These are phyloP conservation scores for Agaricus blazei DNA, from an alignment of 768 basidiomycete species.

Conservation along the genomic window DNA sequence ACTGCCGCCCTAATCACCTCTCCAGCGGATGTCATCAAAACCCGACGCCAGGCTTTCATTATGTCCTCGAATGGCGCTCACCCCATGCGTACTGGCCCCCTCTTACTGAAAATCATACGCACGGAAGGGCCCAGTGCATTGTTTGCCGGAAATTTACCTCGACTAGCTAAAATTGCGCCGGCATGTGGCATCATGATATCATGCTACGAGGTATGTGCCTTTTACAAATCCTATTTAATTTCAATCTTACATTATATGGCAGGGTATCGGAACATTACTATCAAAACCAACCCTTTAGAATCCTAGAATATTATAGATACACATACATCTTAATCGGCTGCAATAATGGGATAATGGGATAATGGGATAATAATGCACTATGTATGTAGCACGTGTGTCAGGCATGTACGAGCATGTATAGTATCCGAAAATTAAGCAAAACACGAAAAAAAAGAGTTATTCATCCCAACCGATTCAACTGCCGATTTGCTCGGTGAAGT, in stretches of 20 bases:
- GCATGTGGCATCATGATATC: conserved; percentile 99
- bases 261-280: conserved; percentile 60
- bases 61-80: conserved; percentile 49
- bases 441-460: background rate
- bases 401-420: background rate
- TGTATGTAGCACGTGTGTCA: background rate
- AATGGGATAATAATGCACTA: conserved; percentile 8
- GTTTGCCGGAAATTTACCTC: conserved; percentile 81
- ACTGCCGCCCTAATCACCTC: conserved; percentile 84
- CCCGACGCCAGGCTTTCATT: conserved; percentile 79
- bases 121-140: conserved; percentile 77
- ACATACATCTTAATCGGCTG: conserved; percentile 16
- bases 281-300: conserved; percentile 26
- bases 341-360: conserved; percentile 8
- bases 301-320: conserved; percentile 24
- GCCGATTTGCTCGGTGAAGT: conserved; percentile 73
- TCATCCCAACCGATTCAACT: conserved; percentile 74
- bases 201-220: conserved; percentile 74
- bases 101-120: conserved; percentile 64
- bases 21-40: conserved; percentile 97
- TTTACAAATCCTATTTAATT: background rate
- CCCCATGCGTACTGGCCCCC: conserved; percentile 49
- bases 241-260: conserved; percentile 9
- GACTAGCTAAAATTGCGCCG: conserved; percentile 93
- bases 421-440: background rate